A percentile compares a stretch with the other conserved stretches of the same genome.
Evolutionary conservation across 2,329 filamentous ascomycete species (phyloP).

Genomic region (Curvularia eragrostidis): DNA sequence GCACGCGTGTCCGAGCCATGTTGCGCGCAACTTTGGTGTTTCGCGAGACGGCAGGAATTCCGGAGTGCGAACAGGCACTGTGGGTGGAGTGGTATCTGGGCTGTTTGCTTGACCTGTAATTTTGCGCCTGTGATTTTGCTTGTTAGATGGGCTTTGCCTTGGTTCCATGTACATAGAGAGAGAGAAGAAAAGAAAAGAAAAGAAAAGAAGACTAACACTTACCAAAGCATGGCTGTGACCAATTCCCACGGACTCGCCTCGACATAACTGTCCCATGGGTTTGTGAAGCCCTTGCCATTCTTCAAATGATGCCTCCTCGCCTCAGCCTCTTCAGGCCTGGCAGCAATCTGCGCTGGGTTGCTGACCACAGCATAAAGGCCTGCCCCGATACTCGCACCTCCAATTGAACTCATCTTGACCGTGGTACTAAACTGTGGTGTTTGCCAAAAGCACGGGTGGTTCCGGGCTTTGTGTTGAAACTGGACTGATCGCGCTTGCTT

Average conservation of each 20-base stretch:
- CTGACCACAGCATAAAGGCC: conserved; percentile 52
- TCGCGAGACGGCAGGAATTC: conserved; percentile 68
- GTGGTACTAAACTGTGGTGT: conserved; percentile 23
- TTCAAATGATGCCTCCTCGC: conserved; percentile 60
- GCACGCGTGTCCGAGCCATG: conserved; percentile 95
- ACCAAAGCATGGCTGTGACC: conserved; percentile 49
- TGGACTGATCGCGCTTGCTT: not conserved
- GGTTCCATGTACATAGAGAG: not conserved
- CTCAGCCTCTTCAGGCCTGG: conserved; percentile 55
- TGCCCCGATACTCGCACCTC: conserved; percentile 33
- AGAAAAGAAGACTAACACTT: conserved; percentile 15
- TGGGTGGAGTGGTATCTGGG: conserved; percentile 70
- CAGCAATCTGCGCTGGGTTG: conserved; percentile 48
- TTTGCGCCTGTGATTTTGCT: conserved; percentile 48
- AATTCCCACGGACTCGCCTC: conserved; percentile 49
- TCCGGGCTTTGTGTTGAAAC: not conserved
- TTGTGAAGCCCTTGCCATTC: conserved; percentile 62
- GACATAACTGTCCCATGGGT: conserved; percentile 63
- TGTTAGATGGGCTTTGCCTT: not conserved
- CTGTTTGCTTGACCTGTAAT: conserved; percentile 58
- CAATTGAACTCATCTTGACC: conserved; percentile 43
- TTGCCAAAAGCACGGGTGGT: conserved; percentile 20
- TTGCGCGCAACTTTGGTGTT: conserved; percentile 73
- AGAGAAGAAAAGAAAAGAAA: not conserved
- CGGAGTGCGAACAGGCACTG: conserved; percentile 71